Percentiles rank a stretch among this genome's conserved stretches.
These are phyloP conservation scores for Boletus tylopilopsis DNA, from an alignment of 768 basidiomycete genomes.

Conservation along the genomic window DNA sequence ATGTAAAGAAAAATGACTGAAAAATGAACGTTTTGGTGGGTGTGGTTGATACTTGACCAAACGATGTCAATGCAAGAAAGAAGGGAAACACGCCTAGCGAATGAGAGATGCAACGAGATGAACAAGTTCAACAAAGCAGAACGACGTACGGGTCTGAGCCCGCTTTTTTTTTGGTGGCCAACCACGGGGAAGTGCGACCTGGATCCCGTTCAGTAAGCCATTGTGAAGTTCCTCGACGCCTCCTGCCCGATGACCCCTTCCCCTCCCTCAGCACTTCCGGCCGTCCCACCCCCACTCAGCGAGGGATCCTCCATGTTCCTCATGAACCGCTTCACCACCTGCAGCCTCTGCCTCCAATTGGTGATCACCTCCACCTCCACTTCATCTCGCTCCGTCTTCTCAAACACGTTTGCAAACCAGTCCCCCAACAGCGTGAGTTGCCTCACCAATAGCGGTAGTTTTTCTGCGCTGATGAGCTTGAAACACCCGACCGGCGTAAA, in stretches of 20 bases:
- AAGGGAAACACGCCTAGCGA: conserved; percentile 6
- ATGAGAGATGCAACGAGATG: conserved; percentile 4
- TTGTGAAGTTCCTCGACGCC: conserved; percentile 55
- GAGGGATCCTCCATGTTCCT: conserved; percentile 22
- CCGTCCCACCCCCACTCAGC: conserved; percentile 17
- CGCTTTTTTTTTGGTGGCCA: conserved; percentile 3
- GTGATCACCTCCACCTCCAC: conserved; percentile 74
- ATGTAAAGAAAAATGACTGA: background rate
- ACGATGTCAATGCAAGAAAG: conserved; percentile 8
- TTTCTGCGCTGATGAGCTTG: conserved; percentile 89
- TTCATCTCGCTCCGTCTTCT: conserved; percentile 69
- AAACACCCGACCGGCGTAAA: conserved; percentile 91
- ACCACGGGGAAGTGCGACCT: background rate
- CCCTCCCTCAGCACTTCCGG: conserved; percentile 17
- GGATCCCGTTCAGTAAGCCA: conserved; percentile 37
- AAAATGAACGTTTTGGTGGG: conserved; percentile 4
- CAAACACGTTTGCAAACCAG: conserved; percentile 86
- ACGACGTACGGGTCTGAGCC: background rate
- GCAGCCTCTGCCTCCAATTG: conserved; percentile 81
- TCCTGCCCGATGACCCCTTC: conserved; percentile 53
- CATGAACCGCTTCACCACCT: conserved; percentile 70
- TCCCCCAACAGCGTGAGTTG: conserved; percentile 86
- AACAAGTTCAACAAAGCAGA: background rate
- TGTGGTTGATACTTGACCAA: conserved; percentile 9
- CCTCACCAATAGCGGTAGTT: conserved; percentile 81